Evolutionary conservation across 352 stramenopile species (phyloP), one percentile per base, ranked within the genome.

Genomic region (Globisporangium takayamanum): DNA sequence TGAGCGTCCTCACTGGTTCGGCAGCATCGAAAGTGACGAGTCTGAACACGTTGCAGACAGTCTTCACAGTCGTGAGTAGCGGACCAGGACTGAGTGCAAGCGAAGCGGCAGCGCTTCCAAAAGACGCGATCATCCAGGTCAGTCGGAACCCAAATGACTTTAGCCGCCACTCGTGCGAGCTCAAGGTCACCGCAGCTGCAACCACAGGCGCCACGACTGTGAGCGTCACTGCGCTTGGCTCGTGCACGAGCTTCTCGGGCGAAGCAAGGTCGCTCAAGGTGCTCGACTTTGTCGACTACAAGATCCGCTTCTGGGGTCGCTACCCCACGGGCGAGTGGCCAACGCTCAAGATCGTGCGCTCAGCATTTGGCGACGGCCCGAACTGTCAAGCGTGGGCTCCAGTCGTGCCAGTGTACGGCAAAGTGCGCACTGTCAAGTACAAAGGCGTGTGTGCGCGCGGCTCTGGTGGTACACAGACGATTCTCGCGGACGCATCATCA

Each of bases 281-380:
- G 14, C 62, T 91, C 11, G 80, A 92, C 46, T 76, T 89, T 46
- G 66, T 82, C 30, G 78, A 88, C 59, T 91, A 85, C 50, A 82
- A 84, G 33, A 80, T 92, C 16, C 76, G 72, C 4, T 86, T 92
- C 22, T 85, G 73, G 68, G 84, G 84, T 0, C 57, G 65, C 11
- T 89, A 89, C 64, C 78, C 80, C 20, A 88, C 80, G 0, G 79
- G 83, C 1, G 30, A 79, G 30, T 93, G 84, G 84, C 84, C 84
- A 18, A 89, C 79, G 18, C 60, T 93, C 18, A 70, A 83, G 55
- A 65, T 91, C 26, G 72, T 88, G 26, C 30, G 49, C 2, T 44
- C 50, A 1, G 55, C 59, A 2, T 88, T 86, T 57, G 82, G 74
- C 26, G 39, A 55, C 26, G 67, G 52, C 11, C n/a, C 15, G 5